Evolutionary conservation across 2,329 filamentous ascomycete species (phyloP).

Genomic region (Sclerotinia borealis): DNA sequence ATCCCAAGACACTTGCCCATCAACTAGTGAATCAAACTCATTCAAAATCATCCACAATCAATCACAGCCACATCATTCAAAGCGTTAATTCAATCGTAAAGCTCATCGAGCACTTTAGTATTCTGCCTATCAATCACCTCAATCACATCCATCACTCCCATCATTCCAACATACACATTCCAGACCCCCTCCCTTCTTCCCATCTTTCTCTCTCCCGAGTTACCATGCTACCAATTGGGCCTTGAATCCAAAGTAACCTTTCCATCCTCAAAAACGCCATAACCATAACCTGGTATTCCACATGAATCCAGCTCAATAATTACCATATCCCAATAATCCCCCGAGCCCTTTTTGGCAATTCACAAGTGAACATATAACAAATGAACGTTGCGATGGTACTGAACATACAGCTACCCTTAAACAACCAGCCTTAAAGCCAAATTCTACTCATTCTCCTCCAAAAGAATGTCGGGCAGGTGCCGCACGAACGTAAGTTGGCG

Average conservation of each 20-base stretch:
- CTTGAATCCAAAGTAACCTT: not conserved
- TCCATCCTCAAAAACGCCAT: conserved; percentile 2
- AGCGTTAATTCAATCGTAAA: no score
- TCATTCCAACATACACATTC: not conserved
- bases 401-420: not conserved
- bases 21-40: not conserved
- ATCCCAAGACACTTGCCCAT: not conserved
- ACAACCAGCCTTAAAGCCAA: not conserved
- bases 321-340: not conserved
- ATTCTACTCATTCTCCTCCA: not conserved
- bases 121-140: not conserved
- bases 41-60: not conserved
- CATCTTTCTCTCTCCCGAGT: not conserved
- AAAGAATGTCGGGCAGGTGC: not conserved
- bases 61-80: no score
- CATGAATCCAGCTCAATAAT: conserved; percentile 6
- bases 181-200: no score
- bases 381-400: not conserved
- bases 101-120: not conserved
- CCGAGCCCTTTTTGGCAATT: not conserved
- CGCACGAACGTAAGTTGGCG: conserved; percentile 2
- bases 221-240: not conserved
- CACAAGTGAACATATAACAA: not conserved
- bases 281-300: conserved; percentile 1
- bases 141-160: no score